Base-by-base conservation (phyloP, 2,329 filamentous ascomycete species). In the Microdochium paspali region DNA sequence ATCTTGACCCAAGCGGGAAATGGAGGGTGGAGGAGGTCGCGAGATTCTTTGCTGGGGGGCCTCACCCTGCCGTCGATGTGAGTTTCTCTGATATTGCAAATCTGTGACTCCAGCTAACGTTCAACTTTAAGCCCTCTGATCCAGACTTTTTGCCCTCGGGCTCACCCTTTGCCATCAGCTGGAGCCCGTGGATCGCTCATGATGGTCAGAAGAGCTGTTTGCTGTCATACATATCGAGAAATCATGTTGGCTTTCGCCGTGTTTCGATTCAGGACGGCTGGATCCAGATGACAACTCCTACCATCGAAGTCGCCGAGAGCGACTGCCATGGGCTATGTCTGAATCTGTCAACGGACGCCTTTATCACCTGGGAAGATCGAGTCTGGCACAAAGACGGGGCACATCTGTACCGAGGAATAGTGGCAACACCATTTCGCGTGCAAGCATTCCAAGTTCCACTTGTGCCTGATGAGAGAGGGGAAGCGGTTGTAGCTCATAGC, bases 191-290 rank as follows among this genome's bases (percentile, higher is more conserved):
- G 77, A 49, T 70, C 2, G 56, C 61, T 2, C 55, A 53, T 0
- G 59, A 58, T 2, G 61, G 57, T 4, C 62, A 56, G 1, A 62
- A 62, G 20, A 67, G 65, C 0, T 70, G 71, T 18, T 66, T 74
- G 1, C 49, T 82, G 3, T 73, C 74, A 0, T 79, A 77, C 52
- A 58, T 76, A 10, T 63, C 72, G 1, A 66, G 64, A 30, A 72
- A 76, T 51, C 71, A 79, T 48, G 68, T 80, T 42, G 77, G 77
- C 1, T 81, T 81, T 53, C 70, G 76, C 18, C 66, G 66, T 35
- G 53, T 81, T 43, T 69, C 70, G 0, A 56, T 80, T 18, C 51
- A 60, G 2, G 57, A 55, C 0, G 42, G 59, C 0, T 71, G 67
- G 67, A 52, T 53, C 1, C 58, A 54, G 30, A 65, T 65, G 2